Percentiles rank a stretch among this genome's conserved stretches.
These are phyloP conservation scores for Orbilia ellipsospora DNA, from an alignment of 2,329 filamentous ascomycete species.

Conservation along the genomic window DNA sequence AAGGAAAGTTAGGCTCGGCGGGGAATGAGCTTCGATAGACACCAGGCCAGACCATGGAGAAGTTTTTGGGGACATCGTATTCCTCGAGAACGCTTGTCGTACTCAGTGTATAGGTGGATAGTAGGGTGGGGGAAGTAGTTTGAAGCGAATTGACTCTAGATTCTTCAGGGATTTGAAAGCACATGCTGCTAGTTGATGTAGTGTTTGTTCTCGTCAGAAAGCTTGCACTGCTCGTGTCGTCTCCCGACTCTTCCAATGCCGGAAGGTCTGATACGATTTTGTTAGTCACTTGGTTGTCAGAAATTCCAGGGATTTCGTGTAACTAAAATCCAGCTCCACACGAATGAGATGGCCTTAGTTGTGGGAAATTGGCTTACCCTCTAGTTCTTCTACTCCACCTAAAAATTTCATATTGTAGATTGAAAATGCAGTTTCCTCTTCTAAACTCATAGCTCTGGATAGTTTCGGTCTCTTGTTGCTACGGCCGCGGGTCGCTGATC, in stretches of 20 bases:
- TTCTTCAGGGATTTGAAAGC: constrained; percentile 42
- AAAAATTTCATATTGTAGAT: constrained; percentile 49
- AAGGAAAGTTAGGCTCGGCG: constrained; percentile 74
- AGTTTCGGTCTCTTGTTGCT: constrained; percentile 36
- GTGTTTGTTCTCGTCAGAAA: constrained; percentile 50
- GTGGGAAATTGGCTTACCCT: constrained; percentile 20
- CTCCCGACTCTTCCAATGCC: constrained; percentile 39
- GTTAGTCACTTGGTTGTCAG: constrained; percentile 11
- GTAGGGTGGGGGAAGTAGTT: constrained; percentile 14
- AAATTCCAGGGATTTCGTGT: constrained; percentile 11
- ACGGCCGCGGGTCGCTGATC: constrained; percentile 18
- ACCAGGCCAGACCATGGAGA: constrained; percentile 77
- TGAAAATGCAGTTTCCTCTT: constrained; percentile 35
- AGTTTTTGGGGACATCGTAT: constrained; percentile 68
- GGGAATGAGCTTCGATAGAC: constrained; percentile 88
- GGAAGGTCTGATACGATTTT: constrained; percentile 23
- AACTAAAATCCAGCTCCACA: constrained; percentile 2
- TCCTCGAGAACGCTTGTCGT: constrained; percentile 40
- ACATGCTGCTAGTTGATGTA: constrained; percentile 46
- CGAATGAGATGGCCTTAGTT: not conserved
- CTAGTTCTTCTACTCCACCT: constrained; percentile 36
- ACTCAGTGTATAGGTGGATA: constrained; percentile 42
- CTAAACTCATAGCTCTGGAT: constrained; percentile 41
- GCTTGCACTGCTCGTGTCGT: constrained; percentile 44
- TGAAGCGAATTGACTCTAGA: constrained; percentile 5